A percentile compares a stretch with the other conserved stretches of the same genome.
These are phyloP conservation scores for Neolecta irregularis DNA, from an alignment of 1,139 yeast genomes.

Conservation along the genomic window DNA sequence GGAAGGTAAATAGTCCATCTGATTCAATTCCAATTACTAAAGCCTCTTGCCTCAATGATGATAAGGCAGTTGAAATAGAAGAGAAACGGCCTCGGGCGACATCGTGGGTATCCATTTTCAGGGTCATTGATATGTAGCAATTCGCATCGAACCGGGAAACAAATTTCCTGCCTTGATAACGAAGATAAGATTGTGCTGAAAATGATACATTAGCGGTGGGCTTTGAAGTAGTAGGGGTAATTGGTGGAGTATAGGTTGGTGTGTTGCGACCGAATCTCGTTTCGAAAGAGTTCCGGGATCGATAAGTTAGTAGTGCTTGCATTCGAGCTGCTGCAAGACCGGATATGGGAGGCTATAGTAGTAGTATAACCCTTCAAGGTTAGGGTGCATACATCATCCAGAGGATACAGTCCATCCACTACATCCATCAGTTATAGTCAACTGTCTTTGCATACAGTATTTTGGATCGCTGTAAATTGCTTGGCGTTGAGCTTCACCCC, in stretches of 20 bases:
- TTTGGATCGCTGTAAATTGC: conserved; percentile 89
- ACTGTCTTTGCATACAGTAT: too few species aligned
- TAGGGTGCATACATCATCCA: conserved; percentile 29
- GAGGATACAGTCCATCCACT: conserved; percentile 69
- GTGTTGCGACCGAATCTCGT: conserved; percentile 66
- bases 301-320: conserved; percentile 85
- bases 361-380: not conserved
- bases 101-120: conserved; percentile 91
- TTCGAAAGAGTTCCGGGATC: conserved; percentile 86
- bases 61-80: conserved; percentile 36
- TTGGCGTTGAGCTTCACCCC: conserved; percentile 98
- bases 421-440: conserved; percentile 16
- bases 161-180: conserved; percentile 88
- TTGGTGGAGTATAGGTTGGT: conserved; percentile 6
- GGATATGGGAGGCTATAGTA: conserved; percentile 44
- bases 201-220: conserved; percentile 61
- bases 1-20: conserved; percentile 82
- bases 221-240: conserved; percentile 5
- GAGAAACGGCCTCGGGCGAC: conserved; percentile 65
- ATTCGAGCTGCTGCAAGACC: conserved; percentile 95
- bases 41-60: conserved; percentile 52
- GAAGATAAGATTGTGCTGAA: conserved; percentile 84
- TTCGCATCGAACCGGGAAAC: conserved; percentile 85
- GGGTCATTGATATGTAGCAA: conserved; percentile 82
- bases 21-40: conserved; percentile 77